These are phyloP conservation scores for Pinus albicaulis DNA, from an alignment of 75 land plant species.

Conservation along the genomic window DNA sequence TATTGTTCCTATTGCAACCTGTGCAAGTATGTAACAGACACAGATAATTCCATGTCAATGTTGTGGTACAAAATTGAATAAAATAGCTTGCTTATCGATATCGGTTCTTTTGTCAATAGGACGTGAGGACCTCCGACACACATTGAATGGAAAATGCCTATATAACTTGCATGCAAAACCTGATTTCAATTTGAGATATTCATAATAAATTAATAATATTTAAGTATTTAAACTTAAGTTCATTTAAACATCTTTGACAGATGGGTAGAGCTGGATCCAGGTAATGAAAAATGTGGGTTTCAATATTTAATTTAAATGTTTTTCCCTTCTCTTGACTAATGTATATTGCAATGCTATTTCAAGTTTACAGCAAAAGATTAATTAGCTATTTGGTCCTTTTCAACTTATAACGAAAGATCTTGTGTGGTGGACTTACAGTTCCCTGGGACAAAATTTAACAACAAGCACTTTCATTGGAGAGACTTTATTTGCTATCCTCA, in stretches of 20 bases:
- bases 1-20: too few relatives aligned
- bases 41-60: too few relatives aligned
- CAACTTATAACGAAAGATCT: neutral
- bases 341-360: neutral
- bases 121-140: too few relatives aligned
- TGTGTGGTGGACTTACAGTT: slow-evolving; percentile 42
- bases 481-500: slow-evolving; percentile 72
- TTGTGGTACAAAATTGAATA: too few relatives aligned
- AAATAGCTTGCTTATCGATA: too few relatives aligned
- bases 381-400: neutral
- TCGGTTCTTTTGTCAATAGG: too few relatives aligned
- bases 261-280: neutral
- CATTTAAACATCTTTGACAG: neutral
- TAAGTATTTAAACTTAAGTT: neutral
- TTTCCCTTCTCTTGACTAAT: neutral
- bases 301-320: too few relatives aligned
- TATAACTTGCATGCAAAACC: too few relatives aligned
- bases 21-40: too few relatives aligned
- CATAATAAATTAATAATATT: too few relatives aligned
- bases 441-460: slow-evolving; percentile 65
- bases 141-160: too few relatives aligned
- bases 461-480: slow-evolving; percentile 90
- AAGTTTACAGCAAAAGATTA: neutral
- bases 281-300: neutral
- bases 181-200: too few relatives aligned